phyloP scores from a whole-genome alignment of 1,284 basidiomycete species.

The Xerocomus amazonicus region DNA sequence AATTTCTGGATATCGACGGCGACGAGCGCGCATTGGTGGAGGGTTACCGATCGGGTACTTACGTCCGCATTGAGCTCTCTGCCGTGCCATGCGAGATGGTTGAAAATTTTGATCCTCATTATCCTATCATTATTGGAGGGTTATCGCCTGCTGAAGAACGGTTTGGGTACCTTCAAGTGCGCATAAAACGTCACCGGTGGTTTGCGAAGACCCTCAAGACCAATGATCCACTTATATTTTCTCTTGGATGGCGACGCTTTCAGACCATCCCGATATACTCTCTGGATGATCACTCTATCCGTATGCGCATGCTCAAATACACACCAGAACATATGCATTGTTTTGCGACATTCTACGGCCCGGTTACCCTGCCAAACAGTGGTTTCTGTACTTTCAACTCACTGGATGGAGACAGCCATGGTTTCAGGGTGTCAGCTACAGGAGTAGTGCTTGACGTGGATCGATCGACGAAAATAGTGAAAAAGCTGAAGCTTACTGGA shows the following conservation, averaged over 20 bases:
- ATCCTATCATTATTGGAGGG: slow-evolving; percentile 91
- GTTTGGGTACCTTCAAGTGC: slow-evolving; percentile 91
- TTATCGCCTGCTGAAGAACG: slow-evolving; percentile 89
- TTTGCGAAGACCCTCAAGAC: slow-evolving; percentile 91
- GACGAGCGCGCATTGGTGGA: slow-evolving; percentile 83
- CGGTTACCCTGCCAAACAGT: slow-evolving; percentile 88
- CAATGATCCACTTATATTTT: slow-evolving; percentile 95
- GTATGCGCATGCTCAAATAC: slow-evolving; percentile 99
- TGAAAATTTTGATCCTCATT: slow-evolving; percentile 88
- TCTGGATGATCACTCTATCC: slow-evolving; percentile 93
- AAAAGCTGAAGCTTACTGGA: slow-evolving; percentile 97
- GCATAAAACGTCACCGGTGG: slow-evolving; percentile 98
- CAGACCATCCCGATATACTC: slow-evolving; percentile 95
- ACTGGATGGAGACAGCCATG: slow-evolving; percentile 59
- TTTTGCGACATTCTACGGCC: slow-evolving; percentile 95
- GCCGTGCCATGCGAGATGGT: slow-evolving; percentile 90
- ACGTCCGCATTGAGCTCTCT: slow-evolving; percentile 87
- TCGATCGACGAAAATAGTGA: slow-evolving; percentile 90
- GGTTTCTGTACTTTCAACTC: slow-evolving; percentile 98
- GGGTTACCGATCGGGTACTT: slow-evolving; percentile 89
- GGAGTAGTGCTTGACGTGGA: slow-evolving; percentile 95
- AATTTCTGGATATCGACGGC: slow-evolving; percentile 81
- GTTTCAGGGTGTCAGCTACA: slow-evolving; percentile 90
- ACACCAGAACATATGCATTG: slow-evolving; percentile 99
- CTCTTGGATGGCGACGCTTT: slow-evolving; percentile 95